Base-by-base conservation (phyloP, 257 asterid species). In the Solanum lycopersicoides region DNA sequence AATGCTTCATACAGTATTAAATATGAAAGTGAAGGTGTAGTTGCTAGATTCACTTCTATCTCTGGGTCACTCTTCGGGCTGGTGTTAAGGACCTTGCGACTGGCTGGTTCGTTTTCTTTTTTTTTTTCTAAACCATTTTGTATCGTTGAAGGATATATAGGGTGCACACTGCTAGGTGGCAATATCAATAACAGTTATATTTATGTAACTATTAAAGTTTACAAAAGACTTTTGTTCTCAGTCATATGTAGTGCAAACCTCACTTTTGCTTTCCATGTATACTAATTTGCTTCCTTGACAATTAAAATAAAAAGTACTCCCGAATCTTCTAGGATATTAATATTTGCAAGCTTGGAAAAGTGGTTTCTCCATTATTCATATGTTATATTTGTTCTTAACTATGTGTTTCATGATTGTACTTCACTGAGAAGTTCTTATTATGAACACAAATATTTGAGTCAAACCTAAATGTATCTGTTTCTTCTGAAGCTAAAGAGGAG, bases 401-500 rank as follows among this genome's bases (percentile, higher is more conserved):
- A 47, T 8, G 84, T 8, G 13, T 77, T 77, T 44, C n/a, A 44
- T 44, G 63, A 77, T 77, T 44, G 65, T 44, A 16, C 7, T 77
- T 44, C 65, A 14, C 63, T 25, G n/a, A 30, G 47, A 44, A 28
- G 28, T 75, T 45, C 28, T 21, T 79, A 28, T 28, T 4, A 47
- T 30, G 66, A 80, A 80, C 44, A 47, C 42, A 80, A 80, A 79
- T 47, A 45, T 30, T 16, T 28, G 10, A 73, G 60, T 86, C 11
- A 66, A 84, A 47, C n/a, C 56, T 69, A 12, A 39, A n/a, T 32
- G 12, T 60, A 8, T 87, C 80, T 21, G 89, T 86, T 87, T 66
- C 86, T 89, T 56, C 69, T 82, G 90, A 89, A 89, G 86, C 80
- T 91, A 89, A 87, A 97, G 98, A 91, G 59, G 89, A 92, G 89